Percentiles rank a stretch among this genome's conserved stretches.
Conservation (phyloP, 805 yeast species). For the Metschnikowia peoriensis region DNA sequence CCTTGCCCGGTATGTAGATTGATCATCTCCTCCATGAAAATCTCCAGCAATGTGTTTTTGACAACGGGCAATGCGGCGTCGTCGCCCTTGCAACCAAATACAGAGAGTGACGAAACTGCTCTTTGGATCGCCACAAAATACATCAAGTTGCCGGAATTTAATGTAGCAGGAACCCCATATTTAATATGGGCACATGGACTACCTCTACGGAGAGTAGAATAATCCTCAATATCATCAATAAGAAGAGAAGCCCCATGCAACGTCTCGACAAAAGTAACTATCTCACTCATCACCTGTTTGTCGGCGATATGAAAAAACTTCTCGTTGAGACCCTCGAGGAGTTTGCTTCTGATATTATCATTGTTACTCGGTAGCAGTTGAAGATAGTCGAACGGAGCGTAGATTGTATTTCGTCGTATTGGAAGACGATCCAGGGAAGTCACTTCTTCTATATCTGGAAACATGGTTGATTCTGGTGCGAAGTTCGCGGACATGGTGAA, state of each 20-base stretch:
- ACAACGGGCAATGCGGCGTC: neutral
- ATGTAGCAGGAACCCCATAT: conserved; percentile 75
- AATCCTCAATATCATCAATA: conserved; percentile 89
- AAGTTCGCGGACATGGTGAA: neutral
- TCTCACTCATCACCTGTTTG: conserved; percentile 21
- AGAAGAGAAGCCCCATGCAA: conserved; percentile 37
- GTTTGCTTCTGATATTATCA: conserved; percentile 27
- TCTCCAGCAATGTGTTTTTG: conserved; percentile 21
- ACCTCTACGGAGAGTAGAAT: conserved; percentile 70
- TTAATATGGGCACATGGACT: conserved; percentile 73
- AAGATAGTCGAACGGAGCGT: conserved; percentile 32
- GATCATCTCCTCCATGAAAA: conserved; percentile 70
- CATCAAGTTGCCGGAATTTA: conserved; percentile 81
- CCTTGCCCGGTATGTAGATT: conserved; percentile 90
- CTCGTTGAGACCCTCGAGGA: conserved; percentile 34
- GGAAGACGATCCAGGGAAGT: neutral
- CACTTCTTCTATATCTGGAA: conserved; percentile 6
- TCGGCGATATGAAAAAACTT: conserved; percentile 30
- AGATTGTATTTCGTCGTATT: conserved; percentile 9
- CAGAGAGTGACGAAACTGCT: conserved; percentile 23
- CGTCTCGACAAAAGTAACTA: conserved; percentile 30
- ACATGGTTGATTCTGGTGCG: neutral
- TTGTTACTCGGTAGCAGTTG: conserved; percentile 34
- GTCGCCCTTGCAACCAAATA: neutral
- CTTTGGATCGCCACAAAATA: conserved; percentile 68